Percentiles rank a stretch among this genome's conserved stretches.
phyloP scores from a whole-genome alignment of 495 filamentous ascomycete genomes.

The Neurospora sp. region DNA sequence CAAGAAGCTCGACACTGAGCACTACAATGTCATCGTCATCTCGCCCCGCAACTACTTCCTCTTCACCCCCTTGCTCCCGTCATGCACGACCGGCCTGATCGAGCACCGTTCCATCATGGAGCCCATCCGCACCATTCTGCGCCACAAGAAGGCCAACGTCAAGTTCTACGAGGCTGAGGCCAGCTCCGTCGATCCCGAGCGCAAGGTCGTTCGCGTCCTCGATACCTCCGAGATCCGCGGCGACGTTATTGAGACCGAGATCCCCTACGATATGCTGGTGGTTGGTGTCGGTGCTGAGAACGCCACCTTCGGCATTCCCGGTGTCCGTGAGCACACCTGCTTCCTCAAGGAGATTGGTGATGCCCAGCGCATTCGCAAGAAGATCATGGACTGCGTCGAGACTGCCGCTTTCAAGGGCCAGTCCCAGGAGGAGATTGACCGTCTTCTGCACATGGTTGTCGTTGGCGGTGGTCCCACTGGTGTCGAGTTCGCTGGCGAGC shows the following conservation, averaged over 20 bases:
- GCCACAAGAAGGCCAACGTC: constrained; percentile 82
- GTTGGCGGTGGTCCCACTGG: constrained; percentile 96
- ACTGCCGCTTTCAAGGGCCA: constrained; percentile 98
- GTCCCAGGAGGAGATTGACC: constrained; percentile 76
- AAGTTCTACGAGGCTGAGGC: constrained; percentile 98
- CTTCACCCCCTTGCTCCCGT: constrained; percentile 93
- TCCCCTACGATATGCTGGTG: constrained; percentile 97
- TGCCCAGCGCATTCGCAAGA: constrained; percentile 89
- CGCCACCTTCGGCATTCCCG: constrained; percentile 95
- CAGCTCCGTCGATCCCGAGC: constrained; percentile 89
- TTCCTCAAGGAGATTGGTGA: constrained; percentile 98
- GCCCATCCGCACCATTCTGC: constrained; percentile 86
- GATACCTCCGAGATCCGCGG: constrained; percentile 93
- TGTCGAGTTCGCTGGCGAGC: constrained; percentile 95
- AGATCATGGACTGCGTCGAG: constrained; percentile 99
- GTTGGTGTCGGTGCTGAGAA: constrained; percentile 96
- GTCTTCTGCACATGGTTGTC: constrained; percentile 97
- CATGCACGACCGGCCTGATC: constrained; percentile 92
- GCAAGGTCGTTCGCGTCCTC: constrained; percentile 76
- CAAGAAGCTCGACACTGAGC: constrained; percentile 95
- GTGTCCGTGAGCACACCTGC: constrained; percentile 89
- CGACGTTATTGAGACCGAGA: constrained; percentile 69
- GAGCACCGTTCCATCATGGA: constrained; percentile 99
- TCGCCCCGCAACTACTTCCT: constrained; percentile 99
- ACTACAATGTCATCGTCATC: constrained; percentile 96